Evolutionary conservation across 176 grass and related monocot species (phyloP).

Genomic region (Cenchrus purpureus): DNA sequence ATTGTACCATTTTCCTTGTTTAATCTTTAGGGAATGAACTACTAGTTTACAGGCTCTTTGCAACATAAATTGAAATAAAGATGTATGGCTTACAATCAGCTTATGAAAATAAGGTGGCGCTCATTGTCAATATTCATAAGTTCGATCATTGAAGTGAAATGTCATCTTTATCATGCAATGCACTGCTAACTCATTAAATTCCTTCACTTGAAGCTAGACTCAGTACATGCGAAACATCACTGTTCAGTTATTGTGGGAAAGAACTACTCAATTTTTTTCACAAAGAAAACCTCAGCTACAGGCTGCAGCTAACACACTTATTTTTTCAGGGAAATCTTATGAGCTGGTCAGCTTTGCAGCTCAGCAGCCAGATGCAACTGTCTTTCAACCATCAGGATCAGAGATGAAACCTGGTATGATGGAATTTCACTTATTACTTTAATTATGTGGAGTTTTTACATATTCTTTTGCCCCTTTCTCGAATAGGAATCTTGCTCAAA

Average conservation of each 20-base stretch:
- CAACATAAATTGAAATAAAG: neutral
- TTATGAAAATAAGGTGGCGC: neutral
- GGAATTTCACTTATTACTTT: conserved; percentile 11
- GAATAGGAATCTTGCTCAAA: conserved; percentile 7
- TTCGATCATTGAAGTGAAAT: conserved; percentile 12
- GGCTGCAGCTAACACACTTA: neutral
- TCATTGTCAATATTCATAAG: neutral
- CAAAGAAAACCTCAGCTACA: neutral
- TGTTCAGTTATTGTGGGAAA: neutral
- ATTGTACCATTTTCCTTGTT: neutral
- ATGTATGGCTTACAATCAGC: conserved; percentile 16
- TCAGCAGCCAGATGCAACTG: conserved; percentile 74
- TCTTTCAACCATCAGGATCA: conserved; percentile 65
- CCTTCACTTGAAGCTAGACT: conserved; percentile 19
- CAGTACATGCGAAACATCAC: neutral
- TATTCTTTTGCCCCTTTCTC: neutral
- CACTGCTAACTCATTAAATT: neutral
- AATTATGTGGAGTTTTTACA: neutral
- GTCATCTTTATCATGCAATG: conserved; percentile 13
- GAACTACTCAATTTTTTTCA: neutral
- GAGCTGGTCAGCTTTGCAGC: conserved; percentile 63
- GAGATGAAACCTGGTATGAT: conserved; percentile 61
- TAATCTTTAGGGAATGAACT: conserved; percentile 15
- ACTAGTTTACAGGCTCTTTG: neutral
- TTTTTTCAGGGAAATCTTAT: conserved; percentile 73